A percentile compares a stretch with the other conserved stretches of the same genome.
Conservation (phyloP, 805 yeast genomes). For the Hanseniaspora osmophila region DNA sequence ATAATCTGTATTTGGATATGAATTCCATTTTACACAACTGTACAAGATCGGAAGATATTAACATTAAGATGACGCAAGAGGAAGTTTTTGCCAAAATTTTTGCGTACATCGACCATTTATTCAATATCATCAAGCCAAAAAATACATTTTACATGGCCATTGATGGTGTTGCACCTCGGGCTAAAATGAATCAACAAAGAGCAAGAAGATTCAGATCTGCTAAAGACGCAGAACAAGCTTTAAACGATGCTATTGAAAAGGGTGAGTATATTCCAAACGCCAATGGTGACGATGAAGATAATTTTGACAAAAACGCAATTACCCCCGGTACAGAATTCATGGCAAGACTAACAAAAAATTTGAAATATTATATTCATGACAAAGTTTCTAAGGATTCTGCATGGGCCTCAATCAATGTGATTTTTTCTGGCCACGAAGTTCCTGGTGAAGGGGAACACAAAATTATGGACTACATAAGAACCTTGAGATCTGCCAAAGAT, state of each 20-base stretch:
- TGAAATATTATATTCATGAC: conserved; percentile 77
- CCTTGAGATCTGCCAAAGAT: conserved; percentile 55
- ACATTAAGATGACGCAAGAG: conserved; percentile 62
- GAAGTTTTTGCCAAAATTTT: conserved; percentile 87
- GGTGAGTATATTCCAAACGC: conserved; percentile 72
- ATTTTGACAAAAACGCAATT: conserved; percentile 83
- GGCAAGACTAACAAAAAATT: conserved; percentile 70
- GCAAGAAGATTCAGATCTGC: conserved; percentile 92
- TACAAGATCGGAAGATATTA: conserved; percentile 72
- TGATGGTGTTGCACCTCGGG: conserved; percentile 98
- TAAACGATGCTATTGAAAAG: conserved; percentile 54
- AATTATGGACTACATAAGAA: conserved; percentile 83
- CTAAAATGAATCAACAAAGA: conserved; percentile 96
- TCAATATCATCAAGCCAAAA: conserved; percentile 74
- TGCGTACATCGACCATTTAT: conserved; percentile 86
- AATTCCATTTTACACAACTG: conserved; percentile 89
- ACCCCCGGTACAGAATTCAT: conserved; percentile 96
- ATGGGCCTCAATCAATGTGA: conserved; percentile 68
- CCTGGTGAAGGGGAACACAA: conserved; percentile 99
- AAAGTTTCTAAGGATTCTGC: conserved; percentile 74
- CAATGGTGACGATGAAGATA: conserved; percentile 27
- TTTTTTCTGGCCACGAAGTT: conserved; percentile 86
- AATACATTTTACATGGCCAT: conserved; percentile 88
- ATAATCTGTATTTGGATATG: conserved; percentile 91
- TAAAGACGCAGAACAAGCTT: conserved; percentile 71